Base-by-base conservation (phyloP, 2,329 filamentous ascomycete genomes). In the Myotisia sp. region DNA sequence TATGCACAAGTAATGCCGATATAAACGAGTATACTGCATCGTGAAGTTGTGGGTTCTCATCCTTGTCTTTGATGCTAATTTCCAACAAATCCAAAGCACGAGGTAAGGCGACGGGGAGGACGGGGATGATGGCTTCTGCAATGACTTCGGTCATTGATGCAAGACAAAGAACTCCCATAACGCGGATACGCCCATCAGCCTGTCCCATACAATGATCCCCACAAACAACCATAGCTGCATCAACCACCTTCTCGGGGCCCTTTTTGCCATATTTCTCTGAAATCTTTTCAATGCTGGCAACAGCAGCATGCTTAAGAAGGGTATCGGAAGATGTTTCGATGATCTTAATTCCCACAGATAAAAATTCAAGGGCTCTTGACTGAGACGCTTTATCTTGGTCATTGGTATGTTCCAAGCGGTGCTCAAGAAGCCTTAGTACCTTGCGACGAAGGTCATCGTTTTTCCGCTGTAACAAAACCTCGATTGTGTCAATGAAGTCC, bases 241-340 rank as follows among this genome's bases (percentile, higher is more conserved):
- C 71, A 17, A 79, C 68, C 28, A 93, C 79, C 28, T 75, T 76
- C 44, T 79, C 74, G 1, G 79, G 67, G 49, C 93, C 82, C 54
- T 86, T 92, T 64, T 90, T 92, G 45, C 90, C 92, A 53, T 93
- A 95, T 54, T 87, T 87, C 58, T 94, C 86, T 2, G 82, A 74
- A 42, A 98, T 92, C 55, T 83, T 82, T 59, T 94, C 86, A 28
- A 95, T 78, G 47, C 87, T 95, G 22, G 76, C 76, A 41, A 98
- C 76, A 1, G 86, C 82, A 7, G 82, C 84, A 47, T 85, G 78
- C 58, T 87, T 85, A 54, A 90, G 78, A 18, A 74, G 67, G 34
- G 79, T 70, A 44, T 90, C 76, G 20, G 70, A 63, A 5, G 80
- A 79, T 32, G 79, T 71, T 36, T 77, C 67, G 39, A 98, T 73